Conservation (phyloP, 2,329 filamentous ascomycete species). For the Eurotiales sp. region DNA sequence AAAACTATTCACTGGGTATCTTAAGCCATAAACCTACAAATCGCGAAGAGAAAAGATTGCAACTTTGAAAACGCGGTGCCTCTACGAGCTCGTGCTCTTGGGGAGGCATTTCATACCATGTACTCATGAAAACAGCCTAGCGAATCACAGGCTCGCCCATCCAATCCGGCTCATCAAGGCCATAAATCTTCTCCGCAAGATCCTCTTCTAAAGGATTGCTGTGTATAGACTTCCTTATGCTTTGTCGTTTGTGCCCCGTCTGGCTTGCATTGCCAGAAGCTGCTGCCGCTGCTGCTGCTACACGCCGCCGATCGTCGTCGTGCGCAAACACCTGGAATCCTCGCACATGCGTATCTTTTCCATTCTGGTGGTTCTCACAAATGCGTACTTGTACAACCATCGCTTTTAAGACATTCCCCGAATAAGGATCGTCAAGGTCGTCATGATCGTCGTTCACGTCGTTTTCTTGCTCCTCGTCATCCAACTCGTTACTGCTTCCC, state of each 20-base stretch:
- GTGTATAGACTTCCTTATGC: slow-evolving; percentile 26
- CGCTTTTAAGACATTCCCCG: slow-evolving; percentile 73
- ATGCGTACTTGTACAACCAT: slow-evolving; percentile 89
- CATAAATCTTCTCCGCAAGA: slow-evolving; percentile 21
- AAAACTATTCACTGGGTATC: slow-evolving; percentile 11
- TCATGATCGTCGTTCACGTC: slow-evolving; percentile 23
- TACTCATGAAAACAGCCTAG: slow-evolving; percentile 19
- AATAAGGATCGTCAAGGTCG: slow-evolving; percentile 40
- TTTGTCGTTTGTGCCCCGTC: slow-evolving; percentile 23
- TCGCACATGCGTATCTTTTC: slow-evolving; percentile 96
- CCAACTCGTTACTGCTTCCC: slow-evolving; percentile 15
- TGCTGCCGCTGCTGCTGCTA: slow-evolving; percentile 20
- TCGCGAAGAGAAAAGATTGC: background rate
- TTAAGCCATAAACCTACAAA: background rate
- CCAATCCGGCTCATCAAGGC: slow-evolving; percentile 45
- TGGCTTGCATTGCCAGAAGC: slow-evolving; percentile 2
- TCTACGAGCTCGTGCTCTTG: too few species aligned
- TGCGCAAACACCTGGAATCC: slow-evolving; percentile 79
- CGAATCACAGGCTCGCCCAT: slow-evolving; percentile 49
- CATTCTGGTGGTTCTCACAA: slow-evolving; percentile 96
- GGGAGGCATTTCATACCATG: too few species aligned
- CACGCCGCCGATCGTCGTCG: slow-evolving; percentile 36
- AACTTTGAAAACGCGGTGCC: background rate
- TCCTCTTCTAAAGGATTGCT: slow-evolving; percentile 22
- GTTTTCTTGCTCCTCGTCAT: slow-evolving; percentile 20